These are phyloP conservation scores for Pleurotus sapidus DNA, from an alignment of 768 basidiomycete genomes.

Conservation along the genomic window DNA sequence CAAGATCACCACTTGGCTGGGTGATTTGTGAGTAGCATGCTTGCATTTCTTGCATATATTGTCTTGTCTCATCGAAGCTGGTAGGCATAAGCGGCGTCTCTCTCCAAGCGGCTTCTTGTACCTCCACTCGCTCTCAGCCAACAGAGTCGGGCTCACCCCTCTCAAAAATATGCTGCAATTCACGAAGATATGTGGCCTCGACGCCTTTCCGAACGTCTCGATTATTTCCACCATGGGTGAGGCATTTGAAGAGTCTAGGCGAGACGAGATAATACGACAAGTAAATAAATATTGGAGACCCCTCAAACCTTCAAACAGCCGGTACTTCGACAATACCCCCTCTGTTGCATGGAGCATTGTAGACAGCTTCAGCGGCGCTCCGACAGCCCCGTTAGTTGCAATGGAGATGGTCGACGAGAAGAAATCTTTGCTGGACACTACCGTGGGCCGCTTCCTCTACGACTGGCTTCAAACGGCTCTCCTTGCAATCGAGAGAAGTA, in stretches of 20 bases:
- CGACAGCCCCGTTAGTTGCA: background rate
- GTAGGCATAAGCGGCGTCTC: constrained; percentile 22
- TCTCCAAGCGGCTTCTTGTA: constrained; percentile 26
- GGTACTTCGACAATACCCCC: background rate
- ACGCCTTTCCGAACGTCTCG: constrained; percentile 40
- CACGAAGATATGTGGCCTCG: constrained; percentile 42
- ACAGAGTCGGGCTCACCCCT: constrained; percentile 37
- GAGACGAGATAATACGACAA: background rate
- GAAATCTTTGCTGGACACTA: background rate
- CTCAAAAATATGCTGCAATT: constrained; percentile 45
- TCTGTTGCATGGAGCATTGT: constrained; percentile 6
- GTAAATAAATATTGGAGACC: constrained; percentile 3
- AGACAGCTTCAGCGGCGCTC: background rate
- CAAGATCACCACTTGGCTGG: background rate
- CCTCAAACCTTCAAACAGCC: background rate
- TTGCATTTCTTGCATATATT: background rate
- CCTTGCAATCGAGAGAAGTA: background rate
- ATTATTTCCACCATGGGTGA: constrained; percentile 49
- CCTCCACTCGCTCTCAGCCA: constrained; percentile 28
- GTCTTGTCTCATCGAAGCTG: background rate
- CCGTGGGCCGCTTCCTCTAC: background rate
- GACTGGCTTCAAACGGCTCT: background rate
- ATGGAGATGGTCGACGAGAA: background rate
- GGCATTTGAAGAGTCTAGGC: constrained; percentile 19
- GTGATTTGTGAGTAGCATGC: constrained; percentile 22